Conservation (phyloP, 768 basidiomycete genomes). For the Termitomyces sp. region DNA sequence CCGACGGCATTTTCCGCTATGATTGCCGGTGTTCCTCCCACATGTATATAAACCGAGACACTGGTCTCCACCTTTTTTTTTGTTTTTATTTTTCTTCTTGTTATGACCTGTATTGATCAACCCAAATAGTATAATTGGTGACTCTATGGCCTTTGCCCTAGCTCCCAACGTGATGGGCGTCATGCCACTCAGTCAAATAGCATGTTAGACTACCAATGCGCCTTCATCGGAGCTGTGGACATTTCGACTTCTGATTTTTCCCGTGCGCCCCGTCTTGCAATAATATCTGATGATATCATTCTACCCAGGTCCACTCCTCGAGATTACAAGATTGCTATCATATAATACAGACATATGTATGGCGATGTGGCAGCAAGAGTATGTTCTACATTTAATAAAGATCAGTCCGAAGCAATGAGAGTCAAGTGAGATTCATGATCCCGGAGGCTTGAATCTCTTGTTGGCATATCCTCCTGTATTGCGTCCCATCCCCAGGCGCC, state of each 20-base stretch:
- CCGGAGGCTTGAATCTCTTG: slow-evolving; percentile 68
- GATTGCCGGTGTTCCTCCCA: slow-evolving; percentile 4
- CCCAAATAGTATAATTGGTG: slow-evolving; percentile 8
- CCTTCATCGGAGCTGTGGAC: slow-evolving; percentile 36
- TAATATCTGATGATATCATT: slow-evolving; percentile 2
- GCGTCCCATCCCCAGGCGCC: slow-evolving; percentile 63
- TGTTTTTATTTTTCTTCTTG: too few species aligned
- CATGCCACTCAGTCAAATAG: slow-evolving; percentile 34
- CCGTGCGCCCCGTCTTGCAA: not conserved
- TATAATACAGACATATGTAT: slow-evolving; percentile 3
- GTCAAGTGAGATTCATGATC: slow-evolving; percentile 14
- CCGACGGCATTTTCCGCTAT: slow-evolving; percentile 2
- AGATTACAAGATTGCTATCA: not conserved
- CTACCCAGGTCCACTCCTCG: not conserved
- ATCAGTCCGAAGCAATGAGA: not conserved
- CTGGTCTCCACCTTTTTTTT: too few species aligned
- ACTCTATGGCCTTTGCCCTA: slow-evolving; percentile 4
- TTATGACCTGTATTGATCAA: too few species aligned
- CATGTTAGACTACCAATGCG: slow-evolving; percentile 53
- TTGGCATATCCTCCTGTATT: slow-evolving; percentile 49
- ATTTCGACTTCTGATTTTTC: slow-evolving; percentile 29
- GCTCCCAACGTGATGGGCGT: slow-evolving; percentile 33
- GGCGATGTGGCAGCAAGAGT: not conserved
- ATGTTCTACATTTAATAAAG: slow-evolving; percentile 1
- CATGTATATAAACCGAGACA: not conserved